phyloP scores from a whole-genome alignment of 2,329 filamentous ascomycete genomes.

The Apiospora rasikravindrae region DNA sequence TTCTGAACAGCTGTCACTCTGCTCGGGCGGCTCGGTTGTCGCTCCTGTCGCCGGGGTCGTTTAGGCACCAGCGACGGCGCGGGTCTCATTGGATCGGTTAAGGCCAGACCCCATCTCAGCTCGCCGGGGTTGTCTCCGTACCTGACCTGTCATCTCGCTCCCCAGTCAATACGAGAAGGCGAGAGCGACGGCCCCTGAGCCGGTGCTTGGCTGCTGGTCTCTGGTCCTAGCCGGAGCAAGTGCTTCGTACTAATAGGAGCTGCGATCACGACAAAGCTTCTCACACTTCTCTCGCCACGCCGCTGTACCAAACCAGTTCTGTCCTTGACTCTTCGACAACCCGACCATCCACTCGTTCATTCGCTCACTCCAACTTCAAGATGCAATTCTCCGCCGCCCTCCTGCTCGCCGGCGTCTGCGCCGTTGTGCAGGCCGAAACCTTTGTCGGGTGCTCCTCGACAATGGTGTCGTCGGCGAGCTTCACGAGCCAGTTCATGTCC shows the following conservation, averaged over 20 bases:
- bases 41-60: not conserved
- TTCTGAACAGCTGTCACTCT: not conserved
- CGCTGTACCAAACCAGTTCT: not conserved
- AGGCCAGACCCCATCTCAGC: not conserved
- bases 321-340: not conserved
- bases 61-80: not conserved
- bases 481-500: not conserved
- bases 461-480: not conserved
- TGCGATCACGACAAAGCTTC: conserved; percentile 2
- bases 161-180: not conserved
- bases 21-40: not conserved
- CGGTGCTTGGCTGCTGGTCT: not conserved
- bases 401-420: not conserved
- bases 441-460: conserved; percentile 7
- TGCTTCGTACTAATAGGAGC: not conserved
- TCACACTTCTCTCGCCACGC: not conserved
- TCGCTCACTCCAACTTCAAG: not conserved
- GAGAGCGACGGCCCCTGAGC: not conserved
- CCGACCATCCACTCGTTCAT: not conserved
- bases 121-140: not conserved
- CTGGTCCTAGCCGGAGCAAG: not conserved
- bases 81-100: not conserved
- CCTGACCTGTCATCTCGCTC: not conserved
- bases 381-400: conserved; percentile 1
- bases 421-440: not conserved